Evolutionary conservation across 164 flowering plant genomes (phyloP).

Genomic region (Vitis labrusca): DNA sequence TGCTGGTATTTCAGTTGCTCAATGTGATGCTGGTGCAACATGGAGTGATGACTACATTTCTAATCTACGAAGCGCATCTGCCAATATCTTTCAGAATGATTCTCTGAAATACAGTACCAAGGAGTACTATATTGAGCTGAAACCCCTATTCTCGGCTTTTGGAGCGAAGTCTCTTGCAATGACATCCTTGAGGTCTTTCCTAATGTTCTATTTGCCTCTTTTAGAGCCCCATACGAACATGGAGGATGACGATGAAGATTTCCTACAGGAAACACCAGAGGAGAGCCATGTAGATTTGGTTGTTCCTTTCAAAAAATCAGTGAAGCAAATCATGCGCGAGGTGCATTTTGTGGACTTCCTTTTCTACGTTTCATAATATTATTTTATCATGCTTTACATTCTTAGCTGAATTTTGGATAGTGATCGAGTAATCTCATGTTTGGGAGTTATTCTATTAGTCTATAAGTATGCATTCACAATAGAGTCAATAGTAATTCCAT

Average conservation of each 20-base stretch:
- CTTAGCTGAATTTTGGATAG: too few species aligned
- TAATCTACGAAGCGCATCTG: constrained; percentile 33
- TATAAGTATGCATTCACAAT: too few species aligned
- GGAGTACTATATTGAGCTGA: constrained; percentile 67
- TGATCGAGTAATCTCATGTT: too few species aligned
- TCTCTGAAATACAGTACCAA: constrained; percentile 43
- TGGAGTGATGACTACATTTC: constrained; percentile 54
- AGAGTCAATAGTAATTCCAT: too few species aligned
- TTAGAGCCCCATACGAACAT: constrained; percentile 60
- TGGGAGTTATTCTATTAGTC: too few species aligned
- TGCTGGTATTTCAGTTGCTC: constrained; percentile 51
- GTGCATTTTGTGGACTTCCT: constrained; percentile 29
- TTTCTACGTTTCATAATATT: not conserved
- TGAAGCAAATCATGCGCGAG: constrained; percentile 85
- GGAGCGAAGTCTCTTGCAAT: constrained; percentile 55
- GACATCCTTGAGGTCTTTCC: constrained; percentile 81
- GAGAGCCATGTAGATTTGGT: constrained; percentile 59
- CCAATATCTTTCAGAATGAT: constrained; percentile 38
- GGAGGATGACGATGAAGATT: constrained; percentile 78
- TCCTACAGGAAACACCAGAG: constrained; percentile 50
- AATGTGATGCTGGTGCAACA: constrained; percentile 72
- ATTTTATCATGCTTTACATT: not conserved
- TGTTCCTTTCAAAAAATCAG: constrained; percentile 77
- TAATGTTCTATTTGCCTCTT: constrained; percentile 80
- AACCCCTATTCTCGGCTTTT: constrained; percentile 86